Base-by-base conservation (phyloP, 495 filamentous ascomycete species). In the Penicillium ucsense region DNA sequence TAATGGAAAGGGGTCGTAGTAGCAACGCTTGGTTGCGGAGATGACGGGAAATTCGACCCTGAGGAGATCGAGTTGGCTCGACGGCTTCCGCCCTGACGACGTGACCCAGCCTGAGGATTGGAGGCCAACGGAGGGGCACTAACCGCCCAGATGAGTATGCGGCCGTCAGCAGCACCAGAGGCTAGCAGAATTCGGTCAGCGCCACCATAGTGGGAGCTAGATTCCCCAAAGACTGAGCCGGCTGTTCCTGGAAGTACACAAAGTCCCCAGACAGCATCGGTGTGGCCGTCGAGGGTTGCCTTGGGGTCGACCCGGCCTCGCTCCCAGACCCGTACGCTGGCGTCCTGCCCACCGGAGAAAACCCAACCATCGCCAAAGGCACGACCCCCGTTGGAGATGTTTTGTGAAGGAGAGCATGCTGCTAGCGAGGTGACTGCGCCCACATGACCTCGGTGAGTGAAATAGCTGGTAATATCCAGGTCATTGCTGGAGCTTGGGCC, bases 341-440 rank as follows among this genome's bases (percentile, higher is more conserved):
- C 81, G 63, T 98, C 92, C 59, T 95, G 88, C 3, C 92, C 92
- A 37, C 94, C 92, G 11, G 90, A 96, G 65, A 98, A 97, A 35
- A 98, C 85, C 92, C 94, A 97, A 5, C 94, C 94, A 53, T 95
- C 90, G 12, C 88, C 88, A 46, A 83, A 74, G 1, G 82, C 84
- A 46, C 89, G 80, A 6, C 89, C 90, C 12, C 89, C 89, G 31
- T 88, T 94, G 6, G 85, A 86, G 63, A 94, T 92, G 54, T 85
- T 86, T 37, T 88, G 83, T 5, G 83, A 79, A 3, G 88, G 79
- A 2, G 89, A 88, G 72, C 85, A 95, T 3, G 92, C 85, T 3
- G 94, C 83, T 7, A 98, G 68, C 6, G 79, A 87, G 41, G 90
- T 86, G 7, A 98, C 89, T n/a, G 88, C 79, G 7, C 92, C 91